Base-by-base conservation (phyloP, 1,284 basidiomycete genomes). In the Boletus calvinii region DNA sequence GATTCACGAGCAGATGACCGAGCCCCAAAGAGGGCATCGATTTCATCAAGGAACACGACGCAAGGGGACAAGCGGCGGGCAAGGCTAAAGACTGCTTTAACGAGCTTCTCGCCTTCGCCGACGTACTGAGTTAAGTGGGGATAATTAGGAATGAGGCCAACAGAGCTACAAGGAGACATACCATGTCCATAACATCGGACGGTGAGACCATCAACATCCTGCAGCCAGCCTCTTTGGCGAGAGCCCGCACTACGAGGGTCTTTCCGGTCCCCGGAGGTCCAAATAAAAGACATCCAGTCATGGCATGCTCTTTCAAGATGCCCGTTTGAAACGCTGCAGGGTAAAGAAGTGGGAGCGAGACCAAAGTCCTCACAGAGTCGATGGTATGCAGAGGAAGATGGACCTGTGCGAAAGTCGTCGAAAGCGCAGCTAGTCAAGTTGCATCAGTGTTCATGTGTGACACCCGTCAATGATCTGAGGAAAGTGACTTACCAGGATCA, bases 41-140 rank as follows among this genome's bases (percentile, higher is more conserved):
- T 91, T 71, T 98, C 95, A 69, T 98, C 95, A 55, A 98, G 78
- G 74, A 98, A 98, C 48, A 98, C 84, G 48, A 98, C 93, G 61
- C 94, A 96, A 1, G 95, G 95, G 2, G 94, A 90, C 15, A 97
- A 73, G 37, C 84, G 80, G 29, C 94, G 82, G 2, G 95, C 95
- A 30, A 98, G 81, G 35, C 87, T 85, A 72, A 98, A 98, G 8
- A 96, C 86, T 1, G 93, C 89, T 52, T 87, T 85, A 41, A 98
- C 91, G 37, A 97, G 86, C 67, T 97, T 95, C 69, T 98, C 95
- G 38, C 92, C 93, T 76, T 98, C 94, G 32, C 92, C 92, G 31
- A 94, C 90, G 71, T 94, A 96, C 92, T 92, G 68, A 61, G 49
- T 60, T 56, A 46, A 63, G 60, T 43, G 54, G 38, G 57, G 24